Evolutionary conservation across 2,329 filamentous ascomycete species (phyloP).

Genomic region (Exserohilum rostratum): DNA sequence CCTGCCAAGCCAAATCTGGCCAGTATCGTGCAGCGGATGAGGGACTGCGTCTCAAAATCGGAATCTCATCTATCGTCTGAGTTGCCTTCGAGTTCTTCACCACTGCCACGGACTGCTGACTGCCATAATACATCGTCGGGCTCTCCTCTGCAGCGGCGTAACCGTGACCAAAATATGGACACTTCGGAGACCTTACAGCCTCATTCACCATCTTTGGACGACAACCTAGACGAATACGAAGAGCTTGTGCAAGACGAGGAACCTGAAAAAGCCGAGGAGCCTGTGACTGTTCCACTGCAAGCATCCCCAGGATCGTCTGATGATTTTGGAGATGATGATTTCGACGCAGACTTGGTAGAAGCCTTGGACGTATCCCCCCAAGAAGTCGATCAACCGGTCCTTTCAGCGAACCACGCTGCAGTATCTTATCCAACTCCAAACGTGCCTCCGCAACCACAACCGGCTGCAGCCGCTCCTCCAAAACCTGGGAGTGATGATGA

Average conservation of each 20-base stretch:
- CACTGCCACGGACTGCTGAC: constrained; percentile 48
- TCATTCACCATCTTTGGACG: constrained; percentile 6
- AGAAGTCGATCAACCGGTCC: constrained; percentile 6
- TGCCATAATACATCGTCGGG: constrained; percentile 24
- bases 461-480: neutral
- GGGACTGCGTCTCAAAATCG: constrained; percentile 50
- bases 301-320: constrained; percentile 37
- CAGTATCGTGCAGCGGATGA: constrained; percentile 52
- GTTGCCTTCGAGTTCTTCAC: constrained; percentile 56
- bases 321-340: constrained; percentile 45
- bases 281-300: constrained; percentile 3
- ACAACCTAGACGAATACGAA: constrained; percentile 7
- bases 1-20: constrained; percentile 37
- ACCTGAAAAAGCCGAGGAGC: neutral
- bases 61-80: constrained; percentile 27
- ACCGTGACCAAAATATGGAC: constrained; percentile 20
- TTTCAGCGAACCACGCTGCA: constrained; percentile 8
- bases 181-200: constrained; percentile 14
- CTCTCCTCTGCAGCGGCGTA: constrained; percentile 41
- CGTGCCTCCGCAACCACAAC: neutral
- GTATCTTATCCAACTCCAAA: constrained; percentile 17
- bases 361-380: constrained; percentile 32
- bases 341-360: constrained; percentile 45
- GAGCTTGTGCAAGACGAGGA: constrained; percentile 11
- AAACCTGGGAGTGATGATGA: constrained; percentile 50